A percentile compares a stretch with the other conserved stretches of the same genome.
Conservation (phyloP, 306 rosid genomes). For the Acmispon strigosus region DNA sequence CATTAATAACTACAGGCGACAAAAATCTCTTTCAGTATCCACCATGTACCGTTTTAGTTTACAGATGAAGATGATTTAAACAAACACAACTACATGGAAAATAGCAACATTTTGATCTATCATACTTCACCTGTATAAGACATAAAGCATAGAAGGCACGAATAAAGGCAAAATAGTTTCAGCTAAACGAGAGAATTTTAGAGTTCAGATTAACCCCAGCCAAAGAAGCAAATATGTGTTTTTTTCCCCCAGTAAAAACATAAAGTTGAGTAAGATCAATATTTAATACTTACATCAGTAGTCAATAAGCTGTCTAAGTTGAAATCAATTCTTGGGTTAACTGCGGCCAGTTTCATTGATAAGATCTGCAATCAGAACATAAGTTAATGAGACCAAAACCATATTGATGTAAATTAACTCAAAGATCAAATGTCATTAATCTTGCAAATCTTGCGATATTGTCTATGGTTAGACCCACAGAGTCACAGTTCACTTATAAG, state of each 20-base stretch:
- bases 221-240: not conserved
- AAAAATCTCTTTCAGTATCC: constrained; percentile 8
- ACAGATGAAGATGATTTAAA: constrained; percentile 7
- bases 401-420: constrained; percentile 8
- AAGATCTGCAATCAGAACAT: constrained; percentile 55
- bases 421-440: constrained; percentile 1
- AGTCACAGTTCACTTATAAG: not conserved
- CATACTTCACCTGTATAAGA: not conserved
- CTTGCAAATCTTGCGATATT: constrained; percentile 1
- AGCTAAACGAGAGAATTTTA: not conserved
- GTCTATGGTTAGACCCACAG: not conserved
- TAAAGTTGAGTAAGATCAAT: not conserved
- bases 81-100: not conserved
- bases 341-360: constrained; percentile 92
- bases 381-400: constrained; percentile 21
- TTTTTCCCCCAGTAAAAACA: not conserved
- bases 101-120: constrained; percentile 4
- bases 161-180: not conserved
- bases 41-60: not conserved
- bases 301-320: constrained; percentile 67
- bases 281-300: constrained; percentile 55
- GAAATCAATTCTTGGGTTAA: constrained; percentile 80
- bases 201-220: not conserved
- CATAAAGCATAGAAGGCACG: not conserved
- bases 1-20: constrained; percentile 4